A percentile compares a stretch with the other conserved stretches of the same genome.
These are phyloP conservation scores for Starmerella etchellsii DNA, from an alignment of 805 yeast genomes.

Conservation along the genomic window DNA sequence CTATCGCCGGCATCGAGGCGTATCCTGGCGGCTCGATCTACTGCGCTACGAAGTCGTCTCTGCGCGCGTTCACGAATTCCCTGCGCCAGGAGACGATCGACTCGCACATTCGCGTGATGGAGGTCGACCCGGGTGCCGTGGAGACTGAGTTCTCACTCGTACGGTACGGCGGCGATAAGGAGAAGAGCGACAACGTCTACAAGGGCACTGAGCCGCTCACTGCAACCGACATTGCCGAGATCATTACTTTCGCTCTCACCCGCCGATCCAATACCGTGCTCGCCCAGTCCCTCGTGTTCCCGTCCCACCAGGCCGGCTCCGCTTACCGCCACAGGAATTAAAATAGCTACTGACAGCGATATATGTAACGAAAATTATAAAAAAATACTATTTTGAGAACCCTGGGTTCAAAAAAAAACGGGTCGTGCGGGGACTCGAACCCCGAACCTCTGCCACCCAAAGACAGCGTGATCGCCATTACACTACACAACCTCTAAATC, in stretches of 20 bases:
- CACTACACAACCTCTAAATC: slow-evolving; percentile 1
- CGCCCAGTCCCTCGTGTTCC: slow-evolving; percentile 73
- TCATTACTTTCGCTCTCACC: slow-evolving; percentile 52
- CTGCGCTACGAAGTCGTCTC: slow-evolving; percentile 56
- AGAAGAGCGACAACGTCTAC: slow-evolving; percentile 52
- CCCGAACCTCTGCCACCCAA: slow-evolving; percentile 18
- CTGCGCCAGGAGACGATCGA: slow-evolving; percentile 61
- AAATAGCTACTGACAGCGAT: too few relatives aligned
- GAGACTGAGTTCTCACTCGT: slow-evolving; percentile 63
- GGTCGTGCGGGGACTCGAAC: slow-evolving; percentile 17
- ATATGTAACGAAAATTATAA: too few relatives aligned
- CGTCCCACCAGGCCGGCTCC: slow-evolving; percentile 75
- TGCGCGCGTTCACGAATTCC: slow-evolving; percentile 43
- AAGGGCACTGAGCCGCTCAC: slow-evolving; percentile 54
- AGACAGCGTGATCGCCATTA: slow-evolving; percentile 10
- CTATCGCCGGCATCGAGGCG: slow-evolving; percentile 59
- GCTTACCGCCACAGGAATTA: slow-evolving; percentile 38
- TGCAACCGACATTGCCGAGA: slow-evolving; percentile 65
- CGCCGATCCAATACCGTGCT: slow-evolving; percentile 60
- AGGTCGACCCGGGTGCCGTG: slow-evolving; percentile 67
- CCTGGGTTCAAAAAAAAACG: slow-evolving; percentile 2
- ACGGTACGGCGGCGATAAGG: slow-evolving; percentile 50
- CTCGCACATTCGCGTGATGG: slow-evolving; percentile 59
- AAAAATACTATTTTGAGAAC: too few relatives aligned
- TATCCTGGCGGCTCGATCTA: slow-evolving; percentile 62